Evolutionary conservation across 768 basidiomycete species (phyloP).

Genomic region (Gloeostereum incarnatum): DNA sequence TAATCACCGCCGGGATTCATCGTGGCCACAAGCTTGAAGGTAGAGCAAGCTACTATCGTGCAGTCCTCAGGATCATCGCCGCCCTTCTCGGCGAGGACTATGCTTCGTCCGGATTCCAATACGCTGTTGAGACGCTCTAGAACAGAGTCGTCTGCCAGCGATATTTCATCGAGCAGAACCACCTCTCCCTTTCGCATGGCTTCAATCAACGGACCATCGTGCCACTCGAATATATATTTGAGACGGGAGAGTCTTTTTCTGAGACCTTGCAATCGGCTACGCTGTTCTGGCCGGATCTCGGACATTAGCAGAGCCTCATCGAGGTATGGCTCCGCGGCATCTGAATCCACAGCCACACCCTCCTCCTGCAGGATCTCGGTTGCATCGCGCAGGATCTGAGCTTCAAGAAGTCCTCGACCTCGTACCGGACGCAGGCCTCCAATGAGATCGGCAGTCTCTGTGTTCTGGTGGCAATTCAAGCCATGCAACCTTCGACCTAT

Average conservation of each 20-base stretch:
- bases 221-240: conserved; percentile 91
- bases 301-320: conserved; percentile 6
- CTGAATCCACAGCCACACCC: conserved; percentile 21
- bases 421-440: conserved; percentile 88
- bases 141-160: conserved; percentile 95
- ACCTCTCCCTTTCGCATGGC: conserved; percentile 84
- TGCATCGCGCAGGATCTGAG: conserved; percentile 38
- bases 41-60: conserved; percentile 49
- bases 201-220: conserved; percentile 90
- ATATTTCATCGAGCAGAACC: conserved; percentile 93
- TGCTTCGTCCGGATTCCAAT: conserved; percentile 80
- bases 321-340: conserved; percentile 12
- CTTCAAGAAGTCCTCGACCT: conserved; percentile 51
- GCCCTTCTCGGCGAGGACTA: conserved; percentile 90
- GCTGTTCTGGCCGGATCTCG: conserved; percentile 19
- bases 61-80: conserved; percentile 64
- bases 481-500: conserved; percentile 50
- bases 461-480: conserved; percentile 96
- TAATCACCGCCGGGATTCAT: conserved; percentile 99
- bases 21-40: conserved; percentile 89
- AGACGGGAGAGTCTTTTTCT: conserved; percentile 37
- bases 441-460: conserved; percentile 94
- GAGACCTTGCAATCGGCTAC: conserved; percentile 26
- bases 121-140: conserved; percentile 96
- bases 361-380: conserved; percentile 27